Base-by-base conservation (phyloP, 805 yeast genomes). In the Ogataea ramenticola region DNA sequence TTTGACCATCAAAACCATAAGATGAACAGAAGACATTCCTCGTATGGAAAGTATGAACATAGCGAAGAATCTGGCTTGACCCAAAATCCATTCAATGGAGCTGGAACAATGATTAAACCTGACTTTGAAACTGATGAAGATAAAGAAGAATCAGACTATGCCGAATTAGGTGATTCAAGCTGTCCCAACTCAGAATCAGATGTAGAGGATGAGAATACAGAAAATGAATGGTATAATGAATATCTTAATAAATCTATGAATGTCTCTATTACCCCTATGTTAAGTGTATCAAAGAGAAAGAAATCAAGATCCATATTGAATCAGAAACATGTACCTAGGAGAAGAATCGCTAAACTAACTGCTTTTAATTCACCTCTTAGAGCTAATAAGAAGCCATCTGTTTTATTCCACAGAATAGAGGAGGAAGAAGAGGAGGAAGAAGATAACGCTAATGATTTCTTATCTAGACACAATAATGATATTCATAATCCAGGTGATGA, bases 141-240 rank as follows among this genome's bases (percentile, higher is more conserved):
- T 24, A 10, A 30, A 30, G 29, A 40, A 9, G 57, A 55, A 15
- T 52, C 53, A 12, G 61, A 56, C 29, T 54, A 49, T 41, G 51
- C 60, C n/a, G 64, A 61, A 39, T 39, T 60, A 31, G 64, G 60
- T 2, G 60, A 55, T 38, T 55, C 58, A 8, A 58, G 54, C 46
- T 46, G 46, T 41, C 51, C 58, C 14, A 47, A 45, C 20, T 51
- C 42, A 2, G 49, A 46, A 17, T 21, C n/a, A 15, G 36, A 27
- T 22, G 45, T 43, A 4, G 40, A 3, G 31, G 45, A 42, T 4
- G 45, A 42, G 15, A n/a, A 34, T 20, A 35, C 7, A 12, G 9
- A 4, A 3, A 22, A 17, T 26, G 15, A 36, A 27, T 27, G 29
- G 27, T 4, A 14, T 9, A 37, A 44, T 10, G 16, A 10, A n/a